Conservation (phyloP, 768 basidiomycete genomes). For the Russula dissimulans region DNA sequence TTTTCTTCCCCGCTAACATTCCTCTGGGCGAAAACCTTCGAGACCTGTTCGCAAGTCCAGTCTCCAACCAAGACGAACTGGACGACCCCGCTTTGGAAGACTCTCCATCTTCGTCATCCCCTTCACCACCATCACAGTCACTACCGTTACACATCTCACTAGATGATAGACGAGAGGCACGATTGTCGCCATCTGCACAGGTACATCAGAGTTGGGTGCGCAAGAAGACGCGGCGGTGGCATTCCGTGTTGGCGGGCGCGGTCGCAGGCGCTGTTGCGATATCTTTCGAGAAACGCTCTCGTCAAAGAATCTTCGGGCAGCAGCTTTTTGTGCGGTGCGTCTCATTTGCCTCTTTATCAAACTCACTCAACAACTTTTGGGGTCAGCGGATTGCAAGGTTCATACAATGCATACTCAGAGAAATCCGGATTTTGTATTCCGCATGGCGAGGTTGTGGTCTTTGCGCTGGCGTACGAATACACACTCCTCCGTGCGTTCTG, state of each 20-base stretch:
- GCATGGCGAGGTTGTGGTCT: conserved; percentile 75
- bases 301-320: conserved; percentile 64
- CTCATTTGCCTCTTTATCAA: neutral
- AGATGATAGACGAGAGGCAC: conserved; percentile 32
- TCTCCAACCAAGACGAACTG: conserved; percentile 18
- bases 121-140: conserved; percentile 20
- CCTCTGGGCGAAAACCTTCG: conserved; percentile 19
- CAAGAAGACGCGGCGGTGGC: conserved; percentile 68
- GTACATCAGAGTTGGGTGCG: conserved; percentile 54
- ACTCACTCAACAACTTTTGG: neutral
- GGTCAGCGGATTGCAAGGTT: conserved; percentile 76
- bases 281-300: conserved; percentile 62
- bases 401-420: conserved; percentile 70
- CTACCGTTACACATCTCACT: conserved; percentile 1
- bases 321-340: conserved; percentile 83
- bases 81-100: conserved; percentile 20
- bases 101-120: conserved; percentile 15
- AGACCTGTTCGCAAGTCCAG: conserved; percentile 24
- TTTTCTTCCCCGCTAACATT: conserved; percentile 42
- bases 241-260: conserved; percentile 70
- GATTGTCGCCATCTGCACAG: conserved; percentile 53
- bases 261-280: conserved; percentile 66
- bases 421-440: conserved; percentile 63
- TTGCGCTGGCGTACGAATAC: conserved; percentile 55
- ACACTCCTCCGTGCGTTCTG: neutral